Evolutionary conservation across 2,329 filamentous ascomycete species (phyloP).

Genomic region (Trichothecium sympodiale): DNA sequence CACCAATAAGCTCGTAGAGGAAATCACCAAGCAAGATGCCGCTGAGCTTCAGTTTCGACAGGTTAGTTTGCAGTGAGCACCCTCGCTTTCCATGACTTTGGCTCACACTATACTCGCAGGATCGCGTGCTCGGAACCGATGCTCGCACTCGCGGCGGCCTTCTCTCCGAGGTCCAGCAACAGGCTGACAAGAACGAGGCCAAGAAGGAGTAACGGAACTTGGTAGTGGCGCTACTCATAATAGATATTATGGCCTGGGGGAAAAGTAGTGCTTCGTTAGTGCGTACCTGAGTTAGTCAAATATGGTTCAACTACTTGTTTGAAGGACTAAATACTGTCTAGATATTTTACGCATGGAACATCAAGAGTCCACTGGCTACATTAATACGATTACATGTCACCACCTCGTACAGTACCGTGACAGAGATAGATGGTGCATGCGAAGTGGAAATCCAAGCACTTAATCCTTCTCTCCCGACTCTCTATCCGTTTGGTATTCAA

Average conservation of each 20-base stretch:
- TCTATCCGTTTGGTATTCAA: slow-evolving; percentile 33
- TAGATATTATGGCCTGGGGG: too few relatives aligned
- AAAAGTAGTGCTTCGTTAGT: too few relatives aligned
- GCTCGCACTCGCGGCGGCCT: slow-evolving; percentile 1
- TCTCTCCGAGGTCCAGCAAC: slow-evolving; percentile 3
- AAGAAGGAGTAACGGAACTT: background rate
- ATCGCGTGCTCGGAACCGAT: slow-evolving; percentile 3
- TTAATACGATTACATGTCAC: too few relatives aligned
- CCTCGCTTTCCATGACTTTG: background rate
- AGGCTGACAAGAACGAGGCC: slow-evolving; percentile 4
- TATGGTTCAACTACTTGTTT: too few relatives aligned
- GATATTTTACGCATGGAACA: too few relatives aligned
- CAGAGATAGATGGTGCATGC: too few relatives aligned
- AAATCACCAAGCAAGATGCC: slow-evolving; percentile 1
- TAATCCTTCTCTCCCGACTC: slow-evolving; percentile 29
- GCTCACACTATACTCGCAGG: background rate
- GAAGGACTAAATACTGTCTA: too few relatives aligned
- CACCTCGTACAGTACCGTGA: too few relatives aligned
- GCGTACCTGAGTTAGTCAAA: too few relatives aligned
- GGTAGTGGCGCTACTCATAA: too few relatives aligned
- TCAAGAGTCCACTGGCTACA: too few relatives aligned
- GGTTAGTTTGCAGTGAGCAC: background rate
- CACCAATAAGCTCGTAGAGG: background rate
- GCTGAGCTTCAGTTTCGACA: slow-evolving; percentile 2
- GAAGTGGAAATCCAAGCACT: slow-evolving; percentile 40